These are phyloP conservation scores for Chaetomiaceae sp. DNA, from an alignment of 2,329 filamentous ascomycete genomes.

Conservation along the genomic window DNA sequence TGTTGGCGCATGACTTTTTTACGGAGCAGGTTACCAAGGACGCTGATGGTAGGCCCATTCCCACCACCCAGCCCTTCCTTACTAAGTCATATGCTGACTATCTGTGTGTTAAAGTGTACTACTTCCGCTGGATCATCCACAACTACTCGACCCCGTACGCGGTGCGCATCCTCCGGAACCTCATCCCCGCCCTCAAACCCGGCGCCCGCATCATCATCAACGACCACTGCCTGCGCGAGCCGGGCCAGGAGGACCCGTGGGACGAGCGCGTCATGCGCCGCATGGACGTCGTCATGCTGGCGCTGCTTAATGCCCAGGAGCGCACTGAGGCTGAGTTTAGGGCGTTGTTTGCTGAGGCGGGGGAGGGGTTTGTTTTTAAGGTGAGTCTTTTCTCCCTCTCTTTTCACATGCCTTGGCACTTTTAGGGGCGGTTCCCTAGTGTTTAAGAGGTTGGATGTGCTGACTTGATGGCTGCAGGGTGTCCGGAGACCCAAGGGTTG, in stretches of 20 bases:
- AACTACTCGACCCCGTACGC: conserved; percentile 56
- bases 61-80: background rate
- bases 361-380: conserved; percentile 36
- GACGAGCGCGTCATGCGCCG: conserved; percentile 38
- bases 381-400: conserved; percentile 18
- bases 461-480: conserved; percentile 21
- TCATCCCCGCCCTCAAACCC: conserved; percentile 53
- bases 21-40: conserved; percentile 48
- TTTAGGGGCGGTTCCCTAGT: too few species aligned
- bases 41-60: conserved; percentile 43
- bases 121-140: conserved; percentile 58
- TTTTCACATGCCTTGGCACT: too few species aligned
- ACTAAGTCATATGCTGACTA: too few species aligned
- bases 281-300: conserved; percentile 43
- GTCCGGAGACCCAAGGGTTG: conserved; percentile 29
- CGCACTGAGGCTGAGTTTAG: conserved; percentile 41
- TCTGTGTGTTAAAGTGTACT: conserved; percentile 53
- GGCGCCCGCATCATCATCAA: conserved; percentile 45
- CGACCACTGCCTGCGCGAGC: conserved; percentile 36
- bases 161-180: conserved; percentile 43
- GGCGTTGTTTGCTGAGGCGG: conserved; percentile 37
- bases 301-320: conserved; percentile 41
- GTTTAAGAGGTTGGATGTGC: too few species aligned
- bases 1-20: conserved; percentile 55
- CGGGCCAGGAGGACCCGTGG: conserved; percentile 31